These are phyloP conservation scores for Penicillium coprophilum DNA, from an alignment of 495 filamentous ascomycete genomes.

Conservation along the genomic window DNA sequence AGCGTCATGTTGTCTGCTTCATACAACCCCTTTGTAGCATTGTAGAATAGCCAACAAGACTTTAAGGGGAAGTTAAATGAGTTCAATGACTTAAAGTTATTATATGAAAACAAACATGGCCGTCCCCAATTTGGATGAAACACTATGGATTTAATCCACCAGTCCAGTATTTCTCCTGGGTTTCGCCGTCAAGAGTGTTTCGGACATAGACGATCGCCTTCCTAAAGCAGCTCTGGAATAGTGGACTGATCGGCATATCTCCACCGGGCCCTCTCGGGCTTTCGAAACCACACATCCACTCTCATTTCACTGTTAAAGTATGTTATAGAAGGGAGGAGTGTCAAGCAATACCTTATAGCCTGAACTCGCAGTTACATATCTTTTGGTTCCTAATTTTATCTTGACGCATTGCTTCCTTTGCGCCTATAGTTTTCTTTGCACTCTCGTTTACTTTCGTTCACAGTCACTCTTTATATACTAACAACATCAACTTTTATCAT, in stretches of 20 bases:
- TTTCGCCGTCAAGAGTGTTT: background rate
- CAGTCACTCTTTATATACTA: background rate
- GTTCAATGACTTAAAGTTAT: too few species aligned
- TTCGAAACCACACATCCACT: background rate
- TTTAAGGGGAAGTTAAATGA: too few species aligned
- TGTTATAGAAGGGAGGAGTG: too few species aligned
- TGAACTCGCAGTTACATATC: background rate
- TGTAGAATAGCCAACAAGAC: too few species aligned
- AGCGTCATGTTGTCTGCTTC: too few species aligned
- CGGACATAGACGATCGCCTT: constrained; percentile 1
- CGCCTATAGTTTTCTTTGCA: background rate
- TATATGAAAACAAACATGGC: too few species aligned
- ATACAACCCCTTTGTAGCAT: too few species aligned
- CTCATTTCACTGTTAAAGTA: constrained; percentile 2
- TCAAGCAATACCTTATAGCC: background rate
- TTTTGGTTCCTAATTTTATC: too few species aligned
- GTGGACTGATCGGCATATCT: background rate
- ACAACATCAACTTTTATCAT: background rate
- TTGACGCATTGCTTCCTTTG: too few species aligned
- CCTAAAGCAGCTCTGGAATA: background rate
- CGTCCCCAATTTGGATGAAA: too few species aligned
- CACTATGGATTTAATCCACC: too few species aligned
- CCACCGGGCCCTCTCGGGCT: background rate
- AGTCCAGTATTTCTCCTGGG: too few species aligned
- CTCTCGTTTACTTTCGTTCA: background rate